phyloP scores from a whole-genome alignment of 2,329 filamentous ascomycete genomes.

The Phoma herbarum region DNA sequence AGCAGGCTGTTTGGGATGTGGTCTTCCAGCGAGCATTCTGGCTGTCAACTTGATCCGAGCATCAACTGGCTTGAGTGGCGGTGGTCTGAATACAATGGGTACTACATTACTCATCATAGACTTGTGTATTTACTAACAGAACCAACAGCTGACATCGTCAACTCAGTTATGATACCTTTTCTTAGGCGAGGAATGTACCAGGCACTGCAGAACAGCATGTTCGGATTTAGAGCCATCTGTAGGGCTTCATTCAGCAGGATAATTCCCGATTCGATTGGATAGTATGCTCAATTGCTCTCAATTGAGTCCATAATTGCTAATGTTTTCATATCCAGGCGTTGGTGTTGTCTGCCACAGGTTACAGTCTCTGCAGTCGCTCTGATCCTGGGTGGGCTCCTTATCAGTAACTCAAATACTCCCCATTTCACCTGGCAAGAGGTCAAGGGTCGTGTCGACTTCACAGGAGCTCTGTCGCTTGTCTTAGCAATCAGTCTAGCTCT shows the following conservation, averaged over 20 bases:
- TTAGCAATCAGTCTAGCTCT: background rate
- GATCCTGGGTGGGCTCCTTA: background rate
- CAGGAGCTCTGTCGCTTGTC: background rate
- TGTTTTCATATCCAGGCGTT: background rate
- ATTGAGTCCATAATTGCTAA: background rate
- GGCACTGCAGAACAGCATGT: background rate
- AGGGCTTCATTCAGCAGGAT: background rate
- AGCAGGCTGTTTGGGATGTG: background rate
- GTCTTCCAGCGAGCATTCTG: background rate
- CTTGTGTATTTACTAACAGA: background rate
- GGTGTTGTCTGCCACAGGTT: background rate
- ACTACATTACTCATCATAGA: background rate
- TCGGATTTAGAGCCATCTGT: background rate
- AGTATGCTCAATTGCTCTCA: background rate
- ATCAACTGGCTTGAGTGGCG: background rate
- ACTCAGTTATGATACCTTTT: background rate
- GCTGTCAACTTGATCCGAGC: background rate
- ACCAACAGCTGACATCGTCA: background rate
- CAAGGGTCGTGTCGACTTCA: background rate
- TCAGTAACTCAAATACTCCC: background rate
- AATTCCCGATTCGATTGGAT: background rate
- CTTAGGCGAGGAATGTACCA: background rate
- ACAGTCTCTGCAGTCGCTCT: background rate
- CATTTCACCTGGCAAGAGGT: background rate
- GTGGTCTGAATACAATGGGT: background rate